phyloP scores from a whole-genome alignment of 148 eudicot species.

The Suaeda aralocaspica region DNA sequence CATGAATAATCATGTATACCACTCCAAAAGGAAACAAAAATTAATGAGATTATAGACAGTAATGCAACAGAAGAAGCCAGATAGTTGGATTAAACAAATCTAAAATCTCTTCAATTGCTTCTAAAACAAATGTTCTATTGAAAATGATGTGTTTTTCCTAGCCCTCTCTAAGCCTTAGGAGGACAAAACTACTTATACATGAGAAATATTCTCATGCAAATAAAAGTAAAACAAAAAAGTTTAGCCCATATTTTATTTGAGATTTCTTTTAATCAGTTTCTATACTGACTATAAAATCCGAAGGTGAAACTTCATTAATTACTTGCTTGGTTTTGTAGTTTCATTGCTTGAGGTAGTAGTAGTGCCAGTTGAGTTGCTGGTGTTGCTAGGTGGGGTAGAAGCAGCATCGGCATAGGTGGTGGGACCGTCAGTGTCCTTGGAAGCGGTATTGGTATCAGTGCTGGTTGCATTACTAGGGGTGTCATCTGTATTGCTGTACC shows the following conservation, averaged over 20 bases:
- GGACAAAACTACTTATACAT: constrained; percentile 5
- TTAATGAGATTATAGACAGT: too few relatives aligned
- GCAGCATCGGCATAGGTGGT: background rate
- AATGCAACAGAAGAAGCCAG: background rate
- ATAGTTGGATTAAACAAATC: background rate
- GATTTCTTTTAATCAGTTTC: too few relatives aligned
- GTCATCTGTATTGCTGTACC: constrained; percentile 23
- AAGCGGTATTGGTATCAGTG: background rate
- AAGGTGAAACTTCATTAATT: too few relatives aligned
- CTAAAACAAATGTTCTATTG: background rate
- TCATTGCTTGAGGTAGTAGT: too few relatives aligned
- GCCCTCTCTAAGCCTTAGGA: background rate
- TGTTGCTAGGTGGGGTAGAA: background rate
- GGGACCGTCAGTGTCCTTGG: background rate
- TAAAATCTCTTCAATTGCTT: background rate
- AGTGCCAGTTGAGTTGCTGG: too few relatives aligned
- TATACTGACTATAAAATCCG: too few relatives aligned
- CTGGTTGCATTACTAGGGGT: constrained; percentile 14
- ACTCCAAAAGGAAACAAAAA: too few relatives aligned
- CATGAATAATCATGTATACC: too few relatives aligned
- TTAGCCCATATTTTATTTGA: too few relatives aligned
- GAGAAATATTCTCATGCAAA: background rate
- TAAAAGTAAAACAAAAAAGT: too few relatives aligned
- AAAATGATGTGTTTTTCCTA: background rate
- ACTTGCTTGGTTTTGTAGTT: too few relatives aligned